Evolutionary conservation across 805 yeast species (phyloP).

Genomic region (Candida nanaspora): DNA sequence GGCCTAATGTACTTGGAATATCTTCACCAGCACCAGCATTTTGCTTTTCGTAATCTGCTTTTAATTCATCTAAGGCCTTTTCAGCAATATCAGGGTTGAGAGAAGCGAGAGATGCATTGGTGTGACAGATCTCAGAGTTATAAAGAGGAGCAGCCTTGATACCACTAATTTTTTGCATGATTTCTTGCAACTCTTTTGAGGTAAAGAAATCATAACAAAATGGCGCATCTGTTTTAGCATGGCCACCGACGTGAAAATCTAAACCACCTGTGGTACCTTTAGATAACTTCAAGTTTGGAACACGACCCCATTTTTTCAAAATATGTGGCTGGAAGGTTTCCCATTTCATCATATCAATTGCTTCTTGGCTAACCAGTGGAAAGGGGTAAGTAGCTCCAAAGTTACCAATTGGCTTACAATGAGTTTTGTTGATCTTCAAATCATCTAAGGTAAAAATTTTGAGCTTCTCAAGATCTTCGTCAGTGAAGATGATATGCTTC

Average conservation of each 20-base stretch:
- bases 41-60: slow-evolving; percentile 2
- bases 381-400: slow-evolving; percentile 48
- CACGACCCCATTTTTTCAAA: slow-evolving; percentile 36
- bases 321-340: slow-evolving; percentile 40
- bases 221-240: slow-evolving; percentile 32
- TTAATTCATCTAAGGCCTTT: slow-evolving; percentile 6
- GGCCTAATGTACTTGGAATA: slow-evolving; percentile 38
- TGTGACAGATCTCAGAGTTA: slow-evolving; percentile 49
- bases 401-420: slow-evolving; percentile 25
- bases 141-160: slow-evolving; percentile 36
- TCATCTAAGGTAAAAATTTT: slow-evolving; percentile 30
- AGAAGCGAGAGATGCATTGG: slow-evolving; percentile 38
- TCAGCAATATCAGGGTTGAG: slow-evolving; percentile 7
- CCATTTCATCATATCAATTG: slow-evolving; percentile 46
- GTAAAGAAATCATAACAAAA: slow-evolving; percentile 46
- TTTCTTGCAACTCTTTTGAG: slow-evolving; percentile 41
- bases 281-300: slow-evolving; percentile 23
- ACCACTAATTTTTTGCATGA: slow-evolving; percentile 43
- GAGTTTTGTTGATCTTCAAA: slow-evolving; percentile 29
- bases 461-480: slow-evolving; percentile 29
- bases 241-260: slow-evolving; percentile 46
- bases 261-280: slow-evolving; percentile 10
- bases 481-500: slow-evolving; percentile 30
- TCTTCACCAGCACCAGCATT: slow-evolving; percentile 23
- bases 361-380: slow-evolving; percentile 52